Conservation (phyloP, 257 asterid species). For the Schizonepeta tenuifolia region DNA sequence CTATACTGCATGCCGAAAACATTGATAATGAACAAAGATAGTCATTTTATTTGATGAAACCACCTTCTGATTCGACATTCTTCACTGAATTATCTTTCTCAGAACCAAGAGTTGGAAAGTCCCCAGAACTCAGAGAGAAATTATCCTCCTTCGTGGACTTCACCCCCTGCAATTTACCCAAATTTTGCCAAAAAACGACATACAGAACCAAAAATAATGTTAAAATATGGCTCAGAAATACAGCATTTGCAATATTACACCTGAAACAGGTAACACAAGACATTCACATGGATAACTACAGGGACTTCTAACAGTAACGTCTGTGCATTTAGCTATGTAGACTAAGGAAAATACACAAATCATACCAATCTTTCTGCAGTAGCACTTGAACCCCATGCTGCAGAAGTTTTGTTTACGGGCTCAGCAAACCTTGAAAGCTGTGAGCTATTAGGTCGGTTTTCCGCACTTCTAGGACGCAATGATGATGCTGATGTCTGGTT, state of each 20-base stretch:
- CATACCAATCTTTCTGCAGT: conserved; percentile 80
- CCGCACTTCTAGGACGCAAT: conserved; percentile 93
- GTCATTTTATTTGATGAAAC: conserved; percentile 23
- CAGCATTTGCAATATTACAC: conserved; percentile 19
- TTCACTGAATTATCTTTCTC: conserved; percentile 64
- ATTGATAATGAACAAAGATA: neutral
- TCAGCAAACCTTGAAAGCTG: conserved; percentile 93
- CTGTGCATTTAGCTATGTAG: conserved; percentile 8
- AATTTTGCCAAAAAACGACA: conserved; percentile 22
- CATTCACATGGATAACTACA: conserved; percentile 21
- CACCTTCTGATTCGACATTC: conserved; percentile 68
- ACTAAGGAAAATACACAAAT: conserved; percentile 21
- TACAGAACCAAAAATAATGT: conserved; percentile 19
- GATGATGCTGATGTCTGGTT: conserved; percentile 68
- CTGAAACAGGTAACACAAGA: conserved; percentile 10
- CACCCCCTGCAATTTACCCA: conserved; percentile 63
- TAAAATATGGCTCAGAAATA: conserved; percentile 13
- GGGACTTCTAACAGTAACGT: neutral
- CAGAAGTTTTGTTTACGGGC: conserved; percentile 58
- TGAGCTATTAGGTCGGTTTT: conserved; percentile 89
- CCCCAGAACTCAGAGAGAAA: conserved; percentile 85
- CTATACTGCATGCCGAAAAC: conserved; percentile 10
- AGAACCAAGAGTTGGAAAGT: conserved; percentile 90
- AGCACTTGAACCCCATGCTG: conserved; percentile 61
- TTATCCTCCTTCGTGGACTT: conserved; percentile 69